Percentiles rank a stretch among this genome's conserved stretches.
phyloP scores from a whole-genome alignment of 139 green algal species.

The Chlorella sp. region DNA sequence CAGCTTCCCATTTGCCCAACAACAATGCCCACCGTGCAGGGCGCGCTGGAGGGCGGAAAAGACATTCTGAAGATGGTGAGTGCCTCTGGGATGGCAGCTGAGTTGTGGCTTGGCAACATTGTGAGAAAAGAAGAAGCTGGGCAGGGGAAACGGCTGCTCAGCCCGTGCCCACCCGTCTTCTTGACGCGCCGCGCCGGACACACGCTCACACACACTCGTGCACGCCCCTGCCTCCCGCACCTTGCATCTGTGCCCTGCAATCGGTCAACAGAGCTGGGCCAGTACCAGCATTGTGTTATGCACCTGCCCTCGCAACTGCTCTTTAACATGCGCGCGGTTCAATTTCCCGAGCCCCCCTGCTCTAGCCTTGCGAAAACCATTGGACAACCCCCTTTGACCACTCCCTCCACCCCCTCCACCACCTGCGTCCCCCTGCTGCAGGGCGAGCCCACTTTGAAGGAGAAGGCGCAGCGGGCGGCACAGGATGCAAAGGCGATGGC shows the following conservation, averaged over 20 bases:
- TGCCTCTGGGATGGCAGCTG: neutral
- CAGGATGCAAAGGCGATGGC: slow-evolving; percentile 12
- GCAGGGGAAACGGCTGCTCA: too few relatives aligned
- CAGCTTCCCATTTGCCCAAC: too few relatives aligned
- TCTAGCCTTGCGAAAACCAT: neutral
- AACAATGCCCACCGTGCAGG: neutral
- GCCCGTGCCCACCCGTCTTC: neutral
- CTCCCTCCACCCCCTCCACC: neutral
- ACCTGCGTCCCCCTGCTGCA: neutral
- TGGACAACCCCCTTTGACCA: neutral
- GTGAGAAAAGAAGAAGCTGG: too few relatives aligned
- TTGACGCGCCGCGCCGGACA: neutral
- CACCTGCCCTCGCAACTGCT: too few relatives aligned
- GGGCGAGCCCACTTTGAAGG: neutral
- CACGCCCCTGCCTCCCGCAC: neutral
- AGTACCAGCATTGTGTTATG: too few relatives aligned
- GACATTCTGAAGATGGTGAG: neutral
- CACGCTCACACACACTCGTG: neutral
- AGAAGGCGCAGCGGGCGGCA: neutral
- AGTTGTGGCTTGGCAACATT: neutral
- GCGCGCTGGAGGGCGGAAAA: neutral
- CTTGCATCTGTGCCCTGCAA: neutral
- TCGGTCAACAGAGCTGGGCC: too few relatives aligned
- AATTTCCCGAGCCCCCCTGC: too few relatives aligned
- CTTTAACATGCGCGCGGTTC: too few relatives aligned